phyloP scores from a whole-genome alignment of 306 rosid species.

The Ormosia semicastrata region DNA sequence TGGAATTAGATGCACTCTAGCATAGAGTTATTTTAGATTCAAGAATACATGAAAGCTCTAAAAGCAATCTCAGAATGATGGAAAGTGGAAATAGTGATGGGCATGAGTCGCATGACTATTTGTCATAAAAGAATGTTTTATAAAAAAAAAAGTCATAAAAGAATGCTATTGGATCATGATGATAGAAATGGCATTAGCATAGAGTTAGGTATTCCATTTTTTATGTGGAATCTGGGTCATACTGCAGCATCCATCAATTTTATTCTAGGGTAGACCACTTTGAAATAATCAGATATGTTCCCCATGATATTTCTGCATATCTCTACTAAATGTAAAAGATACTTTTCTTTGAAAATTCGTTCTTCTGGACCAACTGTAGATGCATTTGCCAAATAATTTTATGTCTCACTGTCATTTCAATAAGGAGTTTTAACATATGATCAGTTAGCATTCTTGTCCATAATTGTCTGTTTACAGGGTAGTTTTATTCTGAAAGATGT shows the following conservation, averaged over 20 bases:
- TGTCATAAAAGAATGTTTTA: background rate
- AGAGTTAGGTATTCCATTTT: background rate
- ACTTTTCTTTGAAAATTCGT: background rate
- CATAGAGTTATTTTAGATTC: background rate
- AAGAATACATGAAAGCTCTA: background rate
- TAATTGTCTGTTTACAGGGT: conserved; percentile 1
- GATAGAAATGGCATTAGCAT: background rate
- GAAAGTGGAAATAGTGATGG: background rate
- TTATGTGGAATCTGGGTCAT: background rate
- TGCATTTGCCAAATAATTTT: background rate
- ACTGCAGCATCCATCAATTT: background rate
- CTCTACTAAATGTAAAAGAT: background rate
- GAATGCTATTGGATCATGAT: background rate
- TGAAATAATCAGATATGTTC: background rate
- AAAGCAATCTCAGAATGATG: background rate
- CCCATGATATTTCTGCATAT: background rate
- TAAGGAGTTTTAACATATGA: conserved; percentile 1
- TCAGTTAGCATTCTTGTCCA: background rate
- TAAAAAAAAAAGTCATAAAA: background rate
- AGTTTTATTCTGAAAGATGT: conserved; percentile 26
- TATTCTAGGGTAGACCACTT: background rate
- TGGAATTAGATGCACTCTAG: background rate
- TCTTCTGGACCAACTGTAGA: background rate
- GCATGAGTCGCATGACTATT: background rate
- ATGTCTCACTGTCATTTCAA: background rate